Evolutionary conservation across 2,329 filamentous ascomycete genomes (phyloP), one percentile per base, ranked within the genome.

Genomic region (Penicillium sp.): DNA sequence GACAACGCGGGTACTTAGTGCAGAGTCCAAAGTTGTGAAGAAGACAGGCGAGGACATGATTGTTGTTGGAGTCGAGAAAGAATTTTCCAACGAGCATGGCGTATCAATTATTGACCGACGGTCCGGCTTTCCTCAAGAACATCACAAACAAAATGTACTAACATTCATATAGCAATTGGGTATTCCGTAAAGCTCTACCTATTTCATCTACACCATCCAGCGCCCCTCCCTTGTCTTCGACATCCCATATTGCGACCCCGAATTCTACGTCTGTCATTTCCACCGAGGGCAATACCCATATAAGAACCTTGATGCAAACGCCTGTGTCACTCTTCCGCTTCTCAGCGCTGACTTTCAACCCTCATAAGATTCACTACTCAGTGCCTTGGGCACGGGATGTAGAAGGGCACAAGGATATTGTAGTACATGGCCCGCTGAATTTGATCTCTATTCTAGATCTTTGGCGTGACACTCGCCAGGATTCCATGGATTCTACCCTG

Each of bases 21-120:
- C 83, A 0, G 75, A 73, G 45, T 69, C 81, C 0, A 88, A 88
- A 69, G 77, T 73, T 57, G 82, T 84, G 26, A 74, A 74, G 11
- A 77, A 78, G 30, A 80, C 77, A 0, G 84, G 79, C 0, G 78
- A 81, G 31, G 82, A 84, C 58, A 88, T 88, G 85, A 77, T 88
- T 0, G 77, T 88, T 1, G 85, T 88, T 0, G 78, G 84, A 1
- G 82, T 88, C 0, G 80, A 85, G 69, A 88, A 88, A 72, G 77
- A 80, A 56, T 82, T 85, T 53, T 75, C 77, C 65, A 80, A 80
- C 36, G 75, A 77, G 6, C 61, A 75, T 19, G 84, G 83, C 0
- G 61, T 83, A 42, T 78, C 78, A 0, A 61, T 88, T 28, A 67
- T 81, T 33, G 86, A 88, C 67, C 74, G 75, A 61, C 76, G 86